phyloP scores from a whole-genome alignment of 257 asterid genomes.

The Solanum ahanhuiri region DNA sequence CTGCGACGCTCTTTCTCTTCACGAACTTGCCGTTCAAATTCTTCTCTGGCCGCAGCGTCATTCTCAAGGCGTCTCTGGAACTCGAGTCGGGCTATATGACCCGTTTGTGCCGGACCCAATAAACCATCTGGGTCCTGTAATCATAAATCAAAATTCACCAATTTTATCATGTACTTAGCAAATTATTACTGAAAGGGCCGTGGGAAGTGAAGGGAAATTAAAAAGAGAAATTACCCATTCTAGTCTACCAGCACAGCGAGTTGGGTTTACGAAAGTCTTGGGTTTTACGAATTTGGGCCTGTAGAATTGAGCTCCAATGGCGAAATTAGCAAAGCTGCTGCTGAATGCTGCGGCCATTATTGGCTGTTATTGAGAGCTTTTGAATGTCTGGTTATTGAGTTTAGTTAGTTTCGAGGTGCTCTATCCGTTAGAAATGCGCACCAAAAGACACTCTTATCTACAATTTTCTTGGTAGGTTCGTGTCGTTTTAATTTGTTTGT shows the following conservation, averaged over 20 bases:
- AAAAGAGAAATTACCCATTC: slow-evolving; percentile 45
- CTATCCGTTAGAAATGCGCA: slow-evolving; percentile 35
- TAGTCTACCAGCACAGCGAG: slow-evolving; percentile 48
- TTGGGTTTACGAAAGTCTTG: slow-evolving; percentile 18
- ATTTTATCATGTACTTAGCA: neutral
- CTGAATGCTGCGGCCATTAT: slow-evolving; percentile 46
- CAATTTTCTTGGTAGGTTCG: neutral
- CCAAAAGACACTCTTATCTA: neutral
- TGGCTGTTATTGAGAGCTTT: slow-evolving; percentile 19
- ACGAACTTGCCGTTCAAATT: slow-evolving; percentile 61
- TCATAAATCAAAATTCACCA: neutral
- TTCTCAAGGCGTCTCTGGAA: slow-evolving; percentile 60
- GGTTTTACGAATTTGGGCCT: slow-evolving; percentile 19
- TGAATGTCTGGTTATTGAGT: neutral
- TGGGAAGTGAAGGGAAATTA: neutral
- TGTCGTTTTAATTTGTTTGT: no score
- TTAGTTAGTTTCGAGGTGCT: neutral
- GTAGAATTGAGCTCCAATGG: slow-evolving; percentile 14
- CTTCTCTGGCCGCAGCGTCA: slow-evolving; percentile 62
- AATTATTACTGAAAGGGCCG: neutral
- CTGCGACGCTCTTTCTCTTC: slow-evolving; percentile 55
- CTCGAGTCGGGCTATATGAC: slow-evolving; percentile 60
- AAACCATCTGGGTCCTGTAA: slow-evolving; percentile 91
- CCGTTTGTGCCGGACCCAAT: slow-evolving; percentile 47
- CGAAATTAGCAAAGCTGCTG: slow-evolving; percentile 27